Base-by-base conservation (phyloP, 169 alveolate genomes). In the Plasmodium adleri region DNA sequence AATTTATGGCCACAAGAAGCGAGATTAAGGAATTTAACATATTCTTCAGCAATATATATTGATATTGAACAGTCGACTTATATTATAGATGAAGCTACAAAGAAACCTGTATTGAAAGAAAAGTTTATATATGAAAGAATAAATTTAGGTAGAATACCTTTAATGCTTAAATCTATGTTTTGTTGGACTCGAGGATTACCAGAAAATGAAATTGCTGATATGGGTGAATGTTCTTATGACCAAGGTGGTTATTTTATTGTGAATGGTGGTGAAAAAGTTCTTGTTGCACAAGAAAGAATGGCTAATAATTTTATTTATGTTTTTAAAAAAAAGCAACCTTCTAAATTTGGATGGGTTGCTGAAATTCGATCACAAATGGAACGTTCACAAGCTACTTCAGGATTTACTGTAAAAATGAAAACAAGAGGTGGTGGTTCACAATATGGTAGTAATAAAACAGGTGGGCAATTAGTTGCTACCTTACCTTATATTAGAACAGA, bases 261-360 rank as follows among this genome's bases (percentile, higher is more conserved):
- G 47, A 98, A 98, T 88, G 99, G 99, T 58, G 98, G 98, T 58
- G 99, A 99, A 93, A 98, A 99, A 91, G 99, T 99, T 72, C 92
- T 99, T 50, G 99, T 99, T 8, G 99, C 99, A 1, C 98, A 98
- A 91, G 99, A 99, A 88, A 97, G 99, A 88, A 99, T 98, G 99
- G 99, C 99, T 10, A 96, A 97, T 75, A 99, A 99, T 93, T 98
- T 98, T 93, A 99, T 99, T 22, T 97, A 98, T 93, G 99, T 98
- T 15, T 99, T 99, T 95, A 96, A 97, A 78, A 98, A 97, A 93
- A 98, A 96, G 83, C 99, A 98, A 88, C 99, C 99, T 22, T 94
- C 99, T 4, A 98, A 98, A 78, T 98, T 94, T 91, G 97, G 99
- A 1, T 98, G 99, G 99, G 99, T 98, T 10, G 99, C 99, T 50